Conservation (phyloP, 2,329 filamentous ascomycete species). For the Colletotrichum plurivorum region DNA sequence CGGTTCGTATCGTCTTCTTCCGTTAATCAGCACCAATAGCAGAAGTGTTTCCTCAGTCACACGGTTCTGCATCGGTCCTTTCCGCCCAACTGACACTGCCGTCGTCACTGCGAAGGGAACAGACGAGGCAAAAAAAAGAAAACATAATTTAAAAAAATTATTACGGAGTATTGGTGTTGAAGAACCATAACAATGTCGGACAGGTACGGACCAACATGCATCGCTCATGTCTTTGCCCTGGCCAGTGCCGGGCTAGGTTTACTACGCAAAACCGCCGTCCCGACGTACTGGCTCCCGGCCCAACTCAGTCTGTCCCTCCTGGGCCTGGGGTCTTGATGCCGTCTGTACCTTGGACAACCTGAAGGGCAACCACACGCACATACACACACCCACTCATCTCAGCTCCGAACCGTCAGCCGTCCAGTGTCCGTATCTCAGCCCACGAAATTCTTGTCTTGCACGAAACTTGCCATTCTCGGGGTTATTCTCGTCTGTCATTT, state of each 20-base stretch:
- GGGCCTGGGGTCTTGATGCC: constrained; percentile 17
- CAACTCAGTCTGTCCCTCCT: constrained; percentile 18
- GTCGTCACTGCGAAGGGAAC: constrained; percentile 23
- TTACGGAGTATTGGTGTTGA: neutral
- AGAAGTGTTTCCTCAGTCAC: constrained; percentile 18
- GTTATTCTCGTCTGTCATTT: neutral
- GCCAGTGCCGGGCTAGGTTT: constrained; percentile 35
- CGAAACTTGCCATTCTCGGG: neutral
- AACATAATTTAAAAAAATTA: constrained; percentile 2
- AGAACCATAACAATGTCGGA: constrained; percentile 11
- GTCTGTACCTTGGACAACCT: constrained; percentile 15
- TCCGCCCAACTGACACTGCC: constrained; percentile 18
- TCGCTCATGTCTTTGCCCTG: constrained; percentile 21
- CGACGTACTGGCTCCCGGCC: constrained; percentile 39
- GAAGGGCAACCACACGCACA: constrained; percentile 3
- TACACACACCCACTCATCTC: neutral
- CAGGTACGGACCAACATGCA: constrained; percentile 33
- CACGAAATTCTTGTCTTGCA: neutral
- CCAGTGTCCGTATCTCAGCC: neutral
- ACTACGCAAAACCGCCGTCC: constrained; percentile 34
- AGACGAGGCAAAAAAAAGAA: constrained; percentile 19
- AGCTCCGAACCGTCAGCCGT: constrained; percentile 2
- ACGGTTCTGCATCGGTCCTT: constrained; percentile 17
- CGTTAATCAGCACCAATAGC: neutral
- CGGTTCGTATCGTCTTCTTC: constrained; percentile 10